Base-by-base conservation (phyloP, 768 basidiomycete genomes). In the Russula sp. region DNA sequence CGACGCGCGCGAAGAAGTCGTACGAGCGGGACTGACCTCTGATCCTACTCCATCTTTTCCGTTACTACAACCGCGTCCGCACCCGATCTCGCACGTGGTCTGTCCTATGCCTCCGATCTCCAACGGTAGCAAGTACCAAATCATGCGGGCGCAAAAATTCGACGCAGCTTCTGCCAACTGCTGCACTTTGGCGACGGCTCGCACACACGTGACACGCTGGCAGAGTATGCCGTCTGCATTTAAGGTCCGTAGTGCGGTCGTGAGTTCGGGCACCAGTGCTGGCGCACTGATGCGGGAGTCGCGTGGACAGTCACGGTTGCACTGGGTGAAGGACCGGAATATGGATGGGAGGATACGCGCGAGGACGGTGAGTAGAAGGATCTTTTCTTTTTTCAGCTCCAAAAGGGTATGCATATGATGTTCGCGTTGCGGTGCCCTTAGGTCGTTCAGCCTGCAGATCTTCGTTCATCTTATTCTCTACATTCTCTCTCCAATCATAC, bases 291-390 rank as follows among this genome's bases (percentile, higher is more conserved):
- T 14, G 37, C 37, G 8, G 16, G 11, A 50, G 31, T 39, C 37
- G 32, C 52, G 10, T 20, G 63, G 31, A 13, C 47, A 49, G 37
- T n/a, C n/a, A n/a, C n/a, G n/a, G n/a, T 48, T n/a, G 34, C 53
- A 11, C 1, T 4, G 14, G 53, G 40, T 42, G 47, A 39, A 7
- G 47, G 32, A 13, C 39, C 42, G n/a, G 58, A 55, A 35, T 40
- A 45, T 27, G 63, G 54, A 11, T 50, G 54, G 58, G 58, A 60
- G n/a, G 58, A 60, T 34, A 50, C 45, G 32, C 48, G 42, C 7
- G 40, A 55, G 2, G 63, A 55, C 4, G 35, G 47, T 6, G 31
- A 11, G 40, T 55, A 55, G 42, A 32, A 27, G 27, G 27, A 27
- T 27, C 27, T 27, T 27, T 27, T 3, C 27, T 27, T 27, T 51